phyloP scores from a whole-genome alignment of 257 asterid genomes.

The Vinca minor region DNA sequence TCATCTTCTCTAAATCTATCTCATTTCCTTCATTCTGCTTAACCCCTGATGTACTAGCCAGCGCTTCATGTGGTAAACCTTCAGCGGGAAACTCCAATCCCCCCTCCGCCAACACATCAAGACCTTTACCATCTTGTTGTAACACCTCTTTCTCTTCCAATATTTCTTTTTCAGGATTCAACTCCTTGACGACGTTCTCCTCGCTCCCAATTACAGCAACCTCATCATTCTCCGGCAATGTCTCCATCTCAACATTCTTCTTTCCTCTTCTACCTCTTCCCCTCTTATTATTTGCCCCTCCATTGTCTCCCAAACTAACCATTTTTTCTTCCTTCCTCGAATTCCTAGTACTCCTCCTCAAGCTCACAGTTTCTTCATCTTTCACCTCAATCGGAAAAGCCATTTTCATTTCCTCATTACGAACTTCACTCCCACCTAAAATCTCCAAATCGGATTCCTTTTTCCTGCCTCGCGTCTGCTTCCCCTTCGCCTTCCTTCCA shows the following conservation, averaged over 20 bases:
- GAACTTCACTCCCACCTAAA: not conserved
- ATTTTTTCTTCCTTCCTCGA: not conserved
- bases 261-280: conserved; percentile 31
- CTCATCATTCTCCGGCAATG: conserved; percentile 2
- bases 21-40: conserved; percentile 13
- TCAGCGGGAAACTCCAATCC: conserved; percentile 9
- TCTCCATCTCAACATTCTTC: conserved; percentile 17
- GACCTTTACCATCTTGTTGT: conserved; percentile 9
- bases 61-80: conserved; percentile 16
- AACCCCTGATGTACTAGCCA: conserved; percentile 29
- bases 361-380: not conserved
- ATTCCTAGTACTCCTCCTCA: conserved; percentile 4
- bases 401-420: not conserved
- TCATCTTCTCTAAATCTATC: conserved; percentile 52
- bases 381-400: not conserved
- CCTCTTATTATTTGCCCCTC: conserved; percentile 1
- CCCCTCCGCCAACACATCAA: conserved; percentile 15
- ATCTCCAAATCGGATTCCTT: conserved; percentile 1
- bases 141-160: conserved; percentile 3
- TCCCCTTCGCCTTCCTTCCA: no score
- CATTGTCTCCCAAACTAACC: conserved; percentile 4
- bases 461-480: conserved; percentile 1
- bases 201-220: not conserved
- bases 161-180: conserved; percentile 4
- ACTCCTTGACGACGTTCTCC: not conserved